phyloP scores from a whole-genome alignment of 306 rosid genomes.

The Lablab purpureus region DNA sequence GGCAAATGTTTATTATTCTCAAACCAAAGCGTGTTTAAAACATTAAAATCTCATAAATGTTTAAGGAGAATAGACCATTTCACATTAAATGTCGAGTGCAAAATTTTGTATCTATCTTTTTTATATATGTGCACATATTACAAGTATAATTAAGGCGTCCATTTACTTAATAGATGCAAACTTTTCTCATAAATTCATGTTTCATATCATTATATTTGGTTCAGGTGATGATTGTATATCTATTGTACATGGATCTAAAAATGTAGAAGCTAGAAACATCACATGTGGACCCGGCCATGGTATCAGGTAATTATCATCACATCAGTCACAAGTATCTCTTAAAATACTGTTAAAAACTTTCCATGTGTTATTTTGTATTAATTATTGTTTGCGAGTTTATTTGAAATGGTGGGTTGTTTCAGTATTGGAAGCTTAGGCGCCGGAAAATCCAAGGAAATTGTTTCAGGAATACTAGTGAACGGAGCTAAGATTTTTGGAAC shows the following conservation, averaged over 20 bases:
- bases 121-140: neutral
- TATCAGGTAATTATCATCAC: slow-evolving; percentile 62
- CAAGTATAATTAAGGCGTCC: neutral
- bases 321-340: neutral
- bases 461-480: slow-evolving; percentile 64
- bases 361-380: neutral
- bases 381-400: neutral
- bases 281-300: slow-evolving; percentile 97
- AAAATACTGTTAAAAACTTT: neutral
- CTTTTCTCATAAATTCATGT: neutral
- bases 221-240: slow-evolving; percentile 93
- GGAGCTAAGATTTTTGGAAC: slow-evolving; percentile 79
- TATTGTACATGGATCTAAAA: slow-evolving; percentile 69
- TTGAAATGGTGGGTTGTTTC: slow-evolving; percentile 31
- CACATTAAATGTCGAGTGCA: neutral
- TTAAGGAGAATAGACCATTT: neutral
- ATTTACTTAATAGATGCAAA: neutral
- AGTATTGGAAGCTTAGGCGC: slow-evolving; percentile 88
- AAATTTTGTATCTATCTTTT: neutral
- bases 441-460: slow-evolving; percentile 56
- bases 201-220: neutral
- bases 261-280: slow-evolving; percentile 61
- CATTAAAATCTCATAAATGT: neutral
- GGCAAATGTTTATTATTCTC: neutral
- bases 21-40: neutral